Evolutionary conservation across 331 rosid species (phyloP).

Genomic region (Acacia pycnantha): DNA sequence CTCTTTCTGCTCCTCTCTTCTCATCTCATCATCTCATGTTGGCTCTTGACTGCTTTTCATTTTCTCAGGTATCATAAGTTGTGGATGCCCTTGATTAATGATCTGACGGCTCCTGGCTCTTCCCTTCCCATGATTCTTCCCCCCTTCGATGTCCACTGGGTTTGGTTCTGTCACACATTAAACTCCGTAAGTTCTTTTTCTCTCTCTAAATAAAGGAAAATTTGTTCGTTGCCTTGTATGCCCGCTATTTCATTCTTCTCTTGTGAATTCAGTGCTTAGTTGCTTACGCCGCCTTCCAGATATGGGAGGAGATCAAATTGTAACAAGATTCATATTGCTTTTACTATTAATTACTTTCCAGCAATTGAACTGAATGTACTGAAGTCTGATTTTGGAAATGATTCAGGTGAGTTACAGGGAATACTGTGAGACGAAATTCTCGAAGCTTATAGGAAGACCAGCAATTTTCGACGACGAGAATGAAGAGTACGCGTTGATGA

Average conservation of each 20-base stretch:
- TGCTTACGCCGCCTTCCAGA: neutral
- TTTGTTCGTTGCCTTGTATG: neutral
- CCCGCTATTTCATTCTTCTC: neutral
- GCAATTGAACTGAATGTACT: neutral
- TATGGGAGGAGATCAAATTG: neutral
- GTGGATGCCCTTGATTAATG: conserved; percentile 95
- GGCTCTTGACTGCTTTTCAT: neutral
- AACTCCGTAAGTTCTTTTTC: conserved; percentile 47
- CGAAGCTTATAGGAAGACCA: conserved; percentile 70
- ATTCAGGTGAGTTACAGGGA: conserved; percentile 58
- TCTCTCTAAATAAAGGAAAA: neutral
- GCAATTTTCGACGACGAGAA: conserved; percentile 76
- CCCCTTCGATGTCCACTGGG: conserved; percentile 83
- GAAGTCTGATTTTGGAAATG: neutral
- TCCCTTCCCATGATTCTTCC: conserved; percentile 65
- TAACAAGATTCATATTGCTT: neutral
- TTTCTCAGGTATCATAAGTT: conserved; percentile 66
- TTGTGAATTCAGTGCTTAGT: neutral
- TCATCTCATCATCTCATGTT: conserved; percentile 29
- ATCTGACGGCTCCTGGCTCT: conserved; percentile 48
- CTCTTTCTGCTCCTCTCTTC: neutral
- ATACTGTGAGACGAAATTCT: conserved; percentile 69
- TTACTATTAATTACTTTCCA: neutral
- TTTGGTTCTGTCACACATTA: conserved; percentile 91
- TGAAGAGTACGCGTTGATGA: conserved; percentile 73